These are phyloP conservation scores for Abrus pulchellus DNA, from an alignment of 306 rosid species.

Conservation along the genomic window DNA sequence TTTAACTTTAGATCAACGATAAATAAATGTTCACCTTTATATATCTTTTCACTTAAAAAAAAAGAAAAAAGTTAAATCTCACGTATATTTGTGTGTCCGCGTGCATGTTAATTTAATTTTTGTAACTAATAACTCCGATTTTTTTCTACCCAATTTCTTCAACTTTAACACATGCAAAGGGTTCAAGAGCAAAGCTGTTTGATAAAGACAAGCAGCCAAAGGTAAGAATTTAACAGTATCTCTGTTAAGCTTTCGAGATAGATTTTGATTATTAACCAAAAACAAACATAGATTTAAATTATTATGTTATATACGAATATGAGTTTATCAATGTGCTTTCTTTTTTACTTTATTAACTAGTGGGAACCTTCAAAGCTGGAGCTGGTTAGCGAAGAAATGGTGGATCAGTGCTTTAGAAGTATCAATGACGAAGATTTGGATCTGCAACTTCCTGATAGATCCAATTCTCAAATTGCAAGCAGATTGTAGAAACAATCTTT, in stretches of 20 bases:
- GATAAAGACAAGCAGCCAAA: slow-evolving; percentile 44
- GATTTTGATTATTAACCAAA: background rate
- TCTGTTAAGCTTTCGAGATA: background rate
- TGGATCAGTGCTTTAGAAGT: slow-evolving; percentile 31
- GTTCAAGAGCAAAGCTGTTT: slow-evolving; percentile 45
- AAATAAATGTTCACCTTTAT: too few relatives aligned
- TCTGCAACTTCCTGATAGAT: slow-evolving; percentile 35
- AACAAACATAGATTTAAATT: too few relatives aligned
- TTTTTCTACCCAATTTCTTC: background rate
- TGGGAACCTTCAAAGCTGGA: slow-evolving; percentile 45
- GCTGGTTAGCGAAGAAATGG: slow-evolving; percentile 34
- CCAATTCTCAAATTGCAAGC: slow-evolving; percentile 10
- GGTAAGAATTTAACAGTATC: background rate
- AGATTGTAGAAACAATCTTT: slow-evolving; percentile 10
- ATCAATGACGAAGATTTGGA: slow-evolving; percentile 17
- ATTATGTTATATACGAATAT: too few relatives aligned
- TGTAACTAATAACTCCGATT: too few relatives aligned
- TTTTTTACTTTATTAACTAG: background rate
- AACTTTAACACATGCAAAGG: slow-evolving; percentile 13
- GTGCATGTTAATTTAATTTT: too few relatives aligned
- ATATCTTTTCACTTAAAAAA: too few relatives aligned
- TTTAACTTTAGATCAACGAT: too few relatives aligned
- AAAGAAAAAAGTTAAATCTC: too few relatives aligned
- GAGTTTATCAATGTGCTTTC: background rate
- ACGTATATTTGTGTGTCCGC: too few relatives aligned